Conservation (phyloP, 1,139 yeast species). For the Yamadazyma mexicana region DNA sequence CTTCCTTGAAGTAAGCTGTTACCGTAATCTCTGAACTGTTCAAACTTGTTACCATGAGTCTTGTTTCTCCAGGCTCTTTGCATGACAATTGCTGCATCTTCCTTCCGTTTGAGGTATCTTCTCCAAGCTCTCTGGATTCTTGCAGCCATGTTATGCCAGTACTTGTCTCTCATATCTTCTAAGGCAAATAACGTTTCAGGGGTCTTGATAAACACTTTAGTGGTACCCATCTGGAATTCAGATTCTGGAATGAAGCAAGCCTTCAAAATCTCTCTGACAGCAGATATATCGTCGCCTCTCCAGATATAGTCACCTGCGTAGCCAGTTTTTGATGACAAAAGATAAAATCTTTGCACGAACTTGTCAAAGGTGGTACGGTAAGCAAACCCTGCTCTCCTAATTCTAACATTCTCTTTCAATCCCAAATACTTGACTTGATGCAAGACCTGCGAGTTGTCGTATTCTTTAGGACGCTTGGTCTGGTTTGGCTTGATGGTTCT, state of each 20-base stretch:
- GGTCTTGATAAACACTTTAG: conserved; percentile 94
- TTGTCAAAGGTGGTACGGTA: conserved; percentile 96
- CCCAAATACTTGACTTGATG: conserved; percentile 97
- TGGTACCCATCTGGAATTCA: conserved; percentile 90
- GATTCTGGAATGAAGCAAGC: conserved; percentile 78
- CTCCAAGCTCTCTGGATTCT: conserved; percentile 98
- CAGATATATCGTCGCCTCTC: conserved; percentile 84
- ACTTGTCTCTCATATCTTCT: conserved; percentile 95
- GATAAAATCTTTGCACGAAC: conserved; percentile 93
- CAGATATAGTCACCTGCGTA: conserved; percentile 98
- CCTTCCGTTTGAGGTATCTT: conserved; percentile 73
- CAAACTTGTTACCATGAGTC: conserved; percentile 78
- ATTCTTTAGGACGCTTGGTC: conserved; percentile 86
- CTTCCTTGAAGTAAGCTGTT: conserved; percentile 65
- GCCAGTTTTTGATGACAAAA: conserved; percentile 85
- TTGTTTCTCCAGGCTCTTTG: conserved; percentile 85
- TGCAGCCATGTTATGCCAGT: conserved; percentile 98
- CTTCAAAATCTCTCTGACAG: conserved; percentile 73
- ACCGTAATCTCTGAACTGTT: conserved; percentile 83
- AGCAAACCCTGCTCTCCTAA: conserved; percentile 98
- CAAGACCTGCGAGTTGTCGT: conserved; percentile 83
- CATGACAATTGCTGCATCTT: conserved; percentile 81
- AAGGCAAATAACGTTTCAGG: conserved; percentile 96
- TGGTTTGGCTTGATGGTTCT: conserved; percentile 98
- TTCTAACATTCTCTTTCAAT: conserved; percentile 93